Evolutionary conservation across 2,329 filamentous ascomycete species (phyloP), one percentile per base, ranked within the genome.

Genomic region (Amauroascus niger): DNA sequence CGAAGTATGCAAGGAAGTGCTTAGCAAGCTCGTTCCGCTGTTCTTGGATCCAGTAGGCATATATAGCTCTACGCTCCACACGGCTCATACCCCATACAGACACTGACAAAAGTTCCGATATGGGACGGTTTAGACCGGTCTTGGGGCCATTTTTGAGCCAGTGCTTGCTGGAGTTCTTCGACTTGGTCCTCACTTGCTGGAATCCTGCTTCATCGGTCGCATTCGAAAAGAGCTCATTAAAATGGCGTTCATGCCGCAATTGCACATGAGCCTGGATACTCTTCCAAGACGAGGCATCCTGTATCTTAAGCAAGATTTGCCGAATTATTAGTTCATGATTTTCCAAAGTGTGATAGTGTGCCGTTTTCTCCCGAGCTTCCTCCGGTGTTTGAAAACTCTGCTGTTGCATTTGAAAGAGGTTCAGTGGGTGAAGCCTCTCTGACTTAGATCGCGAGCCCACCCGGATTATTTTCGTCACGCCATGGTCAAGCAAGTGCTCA

Each of bases 401-500:
- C 46, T 7, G 53, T 48, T 18, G 65, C 53, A 0, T 59, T 54
- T n/a, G n/a, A 0, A 73, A 67, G 5, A 86, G 71, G 52, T 79
- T 83, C 14, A 76, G 62, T 0, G 62, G 61, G 7, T 75, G 61
- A 0, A 87, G 65, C 1, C 66, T 59, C 28, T 78, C 73, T 0
- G 79, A 81, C 55, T 81, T 79, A 1, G 76, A 81, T 14, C 74
- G 74, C 0, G 73, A 75, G 0, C 84, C 83, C 4, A 87, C 78
- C 0, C 83, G 79, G 24, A 86, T 74, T 26, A 87, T 72, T 5
- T 78, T 60, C 9, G 1, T 75, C 78, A 55, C 75, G 77, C 56
- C 70, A 0, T 81, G 81, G 20, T 80, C 77, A 1, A 81, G 66
- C 0, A 87, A 64, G 37, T 88, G 83, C 55, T 82, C 78, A 0